Conservation (phyloP, 371 early-diverging fungal species). For the Phascolomyces articulosus region DNA sequence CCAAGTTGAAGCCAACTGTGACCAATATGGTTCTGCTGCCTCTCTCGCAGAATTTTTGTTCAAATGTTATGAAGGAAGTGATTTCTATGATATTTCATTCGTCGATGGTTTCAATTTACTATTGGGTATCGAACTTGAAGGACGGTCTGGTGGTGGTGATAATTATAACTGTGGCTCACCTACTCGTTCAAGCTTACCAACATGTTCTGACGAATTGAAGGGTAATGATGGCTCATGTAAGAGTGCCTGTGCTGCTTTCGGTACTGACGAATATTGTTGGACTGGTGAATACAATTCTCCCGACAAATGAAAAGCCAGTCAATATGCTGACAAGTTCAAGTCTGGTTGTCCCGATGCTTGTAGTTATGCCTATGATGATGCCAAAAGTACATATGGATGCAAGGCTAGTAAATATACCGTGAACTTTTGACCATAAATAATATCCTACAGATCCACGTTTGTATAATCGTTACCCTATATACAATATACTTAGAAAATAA, state of each 20-base stretch:
- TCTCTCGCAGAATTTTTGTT: conserved; percentile 41
- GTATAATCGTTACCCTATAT: no score
- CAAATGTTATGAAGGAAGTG: conserved; percentile 21
- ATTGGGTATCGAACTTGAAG: conserved; percentile 15
- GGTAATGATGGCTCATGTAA: conserved; percentile 17
- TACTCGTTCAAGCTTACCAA: conserved; percentile 13
- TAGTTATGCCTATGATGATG: conserved; percentile 40
- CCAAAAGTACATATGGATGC: conserved; percentile 29
- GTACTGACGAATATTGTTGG: conserved; percentile 19
- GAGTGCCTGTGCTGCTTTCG: conserved; percentile 21
- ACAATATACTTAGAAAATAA: no score
- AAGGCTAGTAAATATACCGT: conserved; percentile 24
- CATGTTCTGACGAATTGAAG: conserved; percentile 18
- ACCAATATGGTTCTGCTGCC: conserved; percentile 27
- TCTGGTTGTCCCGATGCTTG: conserved; percentile 34
- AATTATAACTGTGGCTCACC: conserved; percentile 19
- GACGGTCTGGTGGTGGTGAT: neutral
- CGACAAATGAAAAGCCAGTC: conserved; percentile 13
- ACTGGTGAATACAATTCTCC: conserved; percentile 17
- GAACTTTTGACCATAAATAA: conserved; percentile 22
- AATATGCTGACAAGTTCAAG: conserved; percentile 18
- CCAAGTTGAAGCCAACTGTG: conserved; percentile 16
- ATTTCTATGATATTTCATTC: conserved; percentile 44
- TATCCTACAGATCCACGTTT: neutral
- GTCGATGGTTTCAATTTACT: conserved; percentile 28